These are phyloP conservation scores for Trichoderma sp. DNA, from an alignment of 2,329 filamentous ascomycete genomes.

Conservation along the genomic window DNA sequence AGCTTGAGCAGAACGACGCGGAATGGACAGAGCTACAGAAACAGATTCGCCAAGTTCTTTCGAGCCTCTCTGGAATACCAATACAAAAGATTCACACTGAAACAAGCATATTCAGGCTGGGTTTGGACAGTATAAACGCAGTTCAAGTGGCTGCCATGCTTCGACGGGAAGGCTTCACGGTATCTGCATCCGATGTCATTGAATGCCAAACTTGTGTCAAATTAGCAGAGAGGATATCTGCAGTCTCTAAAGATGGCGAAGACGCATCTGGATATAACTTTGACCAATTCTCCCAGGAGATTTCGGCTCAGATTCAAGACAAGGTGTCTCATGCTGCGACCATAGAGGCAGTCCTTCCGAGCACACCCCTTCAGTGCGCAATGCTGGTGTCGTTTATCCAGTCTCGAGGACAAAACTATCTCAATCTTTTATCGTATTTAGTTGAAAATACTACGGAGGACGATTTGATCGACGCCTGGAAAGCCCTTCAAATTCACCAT, in stretches of 20 bases:
- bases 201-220: slow-evolving; percentile 54
- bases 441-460: slow-evolving; percentile 42
- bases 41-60: slow-evolving; percentile 57
- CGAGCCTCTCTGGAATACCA: slow-evolving; percentile 57
- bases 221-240: slow-evolving; percentile 36
- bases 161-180: slow-evolving; percentile 55
- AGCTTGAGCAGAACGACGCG: slow-evolving; percentile 14
- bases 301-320: slow-evolving; percentile 33
- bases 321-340: slow-evolving; percentile 27
- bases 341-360: slow-evolving; percentile 68
- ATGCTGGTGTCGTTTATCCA: slow-evolving; percentile 75
- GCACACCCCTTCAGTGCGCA: slow-evolving; percentile 75
- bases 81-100: slow-evolving; percentile 53
- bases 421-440: slow-evolving; percentile 68
- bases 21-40: slow-evolving; percentile 55
- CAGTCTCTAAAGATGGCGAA: slow-evolving; percentile 17
- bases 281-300: slow-evolving; percentile 38
- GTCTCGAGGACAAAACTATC: slow-evolving; percentile 68
- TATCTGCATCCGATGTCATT: slow-evolving; percentile 74
- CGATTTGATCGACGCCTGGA: slow-evolving; percentile 61
- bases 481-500: slow-evolving; percentile 52
- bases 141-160: slow-evolving; percentile 73
- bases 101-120: slow-evolving; percentile 83
- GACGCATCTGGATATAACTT: slow-evolving; percentile 41
- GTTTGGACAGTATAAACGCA: slow-evolving; percentile 87